Evolutionary conservation across 768 basidiomycete species (phyloP).

Genomic region (Pleurotus djamor): DNA sequence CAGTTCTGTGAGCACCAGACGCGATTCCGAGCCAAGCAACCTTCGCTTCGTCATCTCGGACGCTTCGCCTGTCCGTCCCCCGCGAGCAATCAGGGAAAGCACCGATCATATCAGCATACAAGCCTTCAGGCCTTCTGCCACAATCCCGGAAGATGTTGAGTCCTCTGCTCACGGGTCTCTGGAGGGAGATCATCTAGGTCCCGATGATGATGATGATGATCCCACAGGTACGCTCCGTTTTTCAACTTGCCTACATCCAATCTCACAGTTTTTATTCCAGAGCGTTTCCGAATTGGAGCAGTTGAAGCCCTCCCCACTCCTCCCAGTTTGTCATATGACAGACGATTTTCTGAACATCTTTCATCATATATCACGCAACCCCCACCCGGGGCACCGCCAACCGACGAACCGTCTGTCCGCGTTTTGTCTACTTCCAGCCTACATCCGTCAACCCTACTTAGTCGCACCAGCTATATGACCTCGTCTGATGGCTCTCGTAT

Average conservation of each 20-base stretch:
- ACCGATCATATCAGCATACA: conserved; percentile 21
- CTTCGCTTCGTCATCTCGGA: conserved; percentile 16
- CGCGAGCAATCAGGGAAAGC: conserved; percentile 10
- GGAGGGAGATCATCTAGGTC: conserved; percentile 27
- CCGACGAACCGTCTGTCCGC: neutral
- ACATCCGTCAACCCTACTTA: conserved; percentile 28
- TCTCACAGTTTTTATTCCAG: conserved; percentile 22
- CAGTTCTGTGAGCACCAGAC: conserved; percentile 24
- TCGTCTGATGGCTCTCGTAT: conserved; percentile 57
- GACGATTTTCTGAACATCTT: conserved; percentile 38
- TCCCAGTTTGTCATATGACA: conserved; percentile 33
- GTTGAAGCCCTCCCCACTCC: conserved; percentile 53
- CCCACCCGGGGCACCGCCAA: neutral
- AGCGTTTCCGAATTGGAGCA: conserved; percentile 44
- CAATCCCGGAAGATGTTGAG: conserved; percentile 48
- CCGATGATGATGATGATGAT: conserved; percentile 42
- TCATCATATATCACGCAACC: conserved; percentile 16
- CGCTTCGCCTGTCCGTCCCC: conserved; percentile 7
- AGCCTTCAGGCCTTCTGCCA: conserved; percentile 37
- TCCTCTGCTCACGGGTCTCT: conserved; percentile 39
- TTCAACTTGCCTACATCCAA: neutral
- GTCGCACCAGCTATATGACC: conserved; percentile 60
- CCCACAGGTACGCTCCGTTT: conserved; percentile 32
- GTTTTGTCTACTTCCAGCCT: conserved; percentile 19
- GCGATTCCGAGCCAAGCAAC: neutral